These are phyloP conservation scores for Penicillium sp. DNA, from an alignment of 2,329 filamentous ascomycete genomes.

Conservation along the genomic window DNA sequence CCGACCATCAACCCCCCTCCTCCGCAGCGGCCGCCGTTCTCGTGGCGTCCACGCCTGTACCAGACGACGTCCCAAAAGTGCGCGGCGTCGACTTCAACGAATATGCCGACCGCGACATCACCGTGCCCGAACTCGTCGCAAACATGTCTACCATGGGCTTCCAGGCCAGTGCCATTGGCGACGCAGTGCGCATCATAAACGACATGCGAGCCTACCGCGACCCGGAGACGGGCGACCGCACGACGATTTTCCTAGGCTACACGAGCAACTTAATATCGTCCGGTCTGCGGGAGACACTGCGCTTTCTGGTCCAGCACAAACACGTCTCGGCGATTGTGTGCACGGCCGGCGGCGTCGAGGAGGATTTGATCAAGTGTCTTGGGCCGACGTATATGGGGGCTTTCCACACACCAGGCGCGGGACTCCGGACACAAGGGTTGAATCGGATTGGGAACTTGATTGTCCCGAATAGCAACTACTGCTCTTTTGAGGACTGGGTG, in stretches of 20 bases:
- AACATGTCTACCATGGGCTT: conserved; percentile 86
- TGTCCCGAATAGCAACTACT: conserved; percentile 96
- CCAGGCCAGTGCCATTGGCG: conserved; percentile 74
- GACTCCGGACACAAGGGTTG: conserved; percentile 76
- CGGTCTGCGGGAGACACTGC: conserved; percentile 82
- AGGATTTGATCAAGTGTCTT: conserved; percentile 98
- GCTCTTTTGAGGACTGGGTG: conserved; percentile 96
- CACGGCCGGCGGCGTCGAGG: conserved; percentile 90
- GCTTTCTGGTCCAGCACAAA: conserved; percentile 87
- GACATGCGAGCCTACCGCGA: conserved; percentile 86
- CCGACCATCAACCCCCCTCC: conserved; percentile 18
- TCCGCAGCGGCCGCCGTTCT: conserved; percentile 76
- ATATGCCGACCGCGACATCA: conserved; percentile 66
- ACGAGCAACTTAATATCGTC: conserved; percentile 98
- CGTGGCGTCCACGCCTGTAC: conserved; percentile 76
- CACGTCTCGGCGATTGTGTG: conserved; percentile 93
- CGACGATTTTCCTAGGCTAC: conserved; percentile 95
- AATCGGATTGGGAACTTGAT: conserved; percentile 96
- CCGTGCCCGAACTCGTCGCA: conserved; percentile 76
- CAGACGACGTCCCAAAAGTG: conserved; percentile 73
- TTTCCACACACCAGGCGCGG: conserved; percentile 72
- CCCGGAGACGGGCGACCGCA: conserved; percentile 70
- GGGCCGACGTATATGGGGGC: conserved; percentile 88
- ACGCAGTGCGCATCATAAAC: conserved; percentile 89
- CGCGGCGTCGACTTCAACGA: conserved; percentile 90